These are phyloP conservation scores for Pulicaria dysenterica DNA, from an alignment of 129 eudicot genomes.

Conservation along the genomic window DNA sequence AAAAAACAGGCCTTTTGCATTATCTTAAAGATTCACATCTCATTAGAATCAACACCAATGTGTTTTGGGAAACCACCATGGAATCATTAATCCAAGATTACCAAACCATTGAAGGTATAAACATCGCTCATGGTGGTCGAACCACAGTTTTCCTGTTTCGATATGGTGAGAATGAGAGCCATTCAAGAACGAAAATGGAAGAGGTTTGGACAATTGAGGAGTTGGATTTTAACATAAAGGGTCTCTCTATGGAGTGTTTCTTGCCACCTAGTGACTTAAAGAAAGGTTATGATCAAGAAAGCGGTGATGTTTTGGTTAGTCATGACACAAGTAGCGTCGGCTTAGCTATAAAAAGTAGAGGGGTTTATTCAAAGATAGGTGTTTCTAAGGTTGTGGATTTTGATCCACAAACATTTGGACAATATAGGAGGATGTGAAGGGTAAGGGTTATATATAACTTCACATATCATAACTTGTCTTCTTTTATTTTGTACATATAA, in stretches of 20 bases:
- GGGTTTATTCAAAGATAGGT: conserved; percentile 36
- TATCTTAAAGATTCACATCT: conserved; percentile 74
- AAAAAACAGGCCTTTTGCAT: conserved; percentile 68
- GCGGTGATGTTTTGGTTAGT: conserved; percentile 25
- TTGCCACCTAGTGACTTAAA: conserved; percentile 79
- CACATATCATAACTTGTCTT: neutral
- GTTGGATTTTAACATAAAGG: conserved; percentile 82
- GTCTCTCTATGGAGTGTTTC: conserved; percentile 71
- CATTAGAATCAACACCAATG: conserved; percentile 60
- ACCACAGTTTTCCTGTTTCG: conserved; percentile 61
- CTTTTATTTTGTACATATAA: conserved; percentile 24
- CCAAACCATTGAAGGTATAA: conserved; percentile 67
- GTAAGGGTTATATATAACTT: conserved; percentile 33
- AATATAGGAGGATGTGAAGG: conserved; percentile 28
- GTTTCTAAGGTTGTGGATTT: conserved; percentile 45
- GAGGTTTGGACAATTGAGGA: conserved; percentile 87
- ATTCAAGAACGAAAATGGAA: conserved; percentile 76
- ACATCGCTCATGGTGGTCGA: conserved; percentile 71
- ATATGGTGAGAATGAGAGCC: conserved; percentile 65
- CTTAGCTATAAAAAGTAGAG: conserved; percentile 32
- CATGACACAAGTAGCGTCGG: conserved; percentile 21
- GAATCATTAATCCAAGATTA: conserved; percentile 77
- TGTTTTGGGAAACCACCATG: conserved; percentile 94
- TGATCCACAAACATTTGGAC: conserved; percentile 27
- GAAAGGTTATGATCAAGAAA: conserved; percentile 42